phyloP scores from a whole-genome alignment of 176 grass and related monocot species.

The Poa pratensis region DNA sequence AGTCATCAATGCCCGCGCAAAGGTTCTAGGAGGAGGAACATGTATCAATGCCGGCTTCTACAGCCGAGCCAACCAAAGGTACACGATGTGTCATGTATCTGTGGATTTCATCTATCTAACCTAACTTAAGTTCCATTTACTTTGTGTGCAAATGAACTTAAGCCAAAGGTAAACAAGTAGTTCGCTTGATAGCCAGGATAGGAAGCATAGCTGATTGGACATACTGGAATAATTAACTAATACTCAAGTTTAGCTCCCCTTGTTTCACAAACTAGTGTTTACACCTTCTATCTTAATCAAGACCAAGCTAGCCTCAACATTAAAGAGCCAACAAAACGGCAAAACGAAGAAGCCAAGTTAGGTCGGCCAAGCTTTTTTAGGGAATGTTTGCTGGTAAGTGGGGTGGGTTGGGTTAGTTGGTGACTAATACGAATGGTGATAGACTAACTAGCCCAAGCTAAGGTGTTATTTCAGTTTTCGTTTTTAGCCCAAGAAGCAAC shows the following conservation, averaged over 20 bases:
- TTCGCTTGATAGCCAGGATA: constrained; percentile 20
- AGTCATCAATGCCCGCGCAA: constrained; percentile 84
- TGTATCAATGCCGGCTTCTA: constrained; percentile 97
- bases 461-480: constrained; percentile 14
- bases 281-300: constrained; percentile 1
- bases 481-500: background rate
- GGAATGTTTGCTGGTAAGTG: background rate
- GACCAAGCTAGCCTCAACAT: background rate
- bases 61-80: constrained; percentile 78
- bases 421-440: background rate
- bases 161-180: background rate
- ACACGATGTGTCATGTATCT: constrained; percentile 21
- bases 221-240: background rate
- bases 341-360: background rate
- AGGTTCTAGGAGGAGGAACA: constrained; percentile 83
- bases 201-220: background rate
- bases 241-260: background rate
- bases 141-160: constrained; percentile 13
- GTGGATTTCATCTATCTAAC: constrained; percentile 28
- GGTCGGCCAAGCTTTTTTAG: background rate
- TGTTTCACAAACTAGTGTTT: constrained; percentile 13
- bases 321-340: background rate
- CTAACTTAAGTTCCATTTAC: background rate
- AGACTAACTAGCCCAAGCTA: background rate
- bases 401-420: background rate